Base-by-base conservation (phyloP, 257 asterid species). In the Eucommia ulmoides region DNA sequence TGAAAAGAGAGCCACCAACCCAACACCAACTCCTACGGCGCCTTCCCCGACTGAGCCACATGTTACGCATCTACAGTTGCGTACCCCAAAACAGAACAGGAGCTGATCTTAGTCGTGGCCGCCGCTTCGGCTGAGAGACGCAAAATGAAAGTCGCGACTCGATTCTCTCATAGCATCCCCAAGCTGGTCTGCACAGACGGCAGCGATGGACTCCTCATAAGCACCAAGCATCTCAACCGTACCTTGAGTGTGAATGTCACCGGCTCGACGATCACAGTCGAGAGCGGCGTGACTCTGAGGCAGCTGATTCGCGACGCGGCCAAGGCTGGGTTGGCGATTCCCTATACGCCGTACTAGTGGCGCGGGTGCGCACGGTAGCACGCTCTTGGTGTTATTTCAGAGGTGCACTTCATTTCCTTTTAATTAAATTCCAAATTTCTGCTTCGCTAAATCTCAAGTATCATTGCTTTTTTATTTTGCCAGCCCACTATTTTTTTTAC, bases 351-450 rank as follows among this genome's bases (percentile, higher is more conserved):
- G 2, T 68, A 68, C 6, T 68, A 66, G 66, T 68, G 69, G 74
- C 66, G 70, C 69, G 0, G 74, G 74, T 5, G 66, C 74, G 3
- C 70, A 68, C 45, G 74, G 74, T 23, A 68, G 74, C 56, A 19
- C 65, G 6, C 46, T 67, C 69, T 67, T 52, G 74, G 74, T 15
- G 65, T 58, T 45, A 54, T 67, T 53, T 62, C 74, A n/a, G 60
- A 66, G 64, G 72, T 29, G 38, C n/a, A n/a, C n/a, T n/a, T n/a
- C n/a, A n/a, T n/a, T n/a, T n/a, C n/a, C n/a, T n/a, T n/a, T n/a
- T n/a, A n/a, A n/a, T n/a, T n/a, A n/a, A n/a, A n/a, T n/a, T n/a
- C n/a, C n/a, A n/a, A n/a, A n/a, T n/a, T n/a, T n/a, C n/a, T n/a
- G n/a, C n/a, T n/a, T n/a, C n/a, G n/a, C n/a, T n/a, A n/a, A n/a